A percentile compares a stretch with the other conserved stretches of the same genome.
phyloP scores from a whole-genome alignment of 495 filamentous ascomycete species.

The Hypoxylon lenormandii region DNA sequence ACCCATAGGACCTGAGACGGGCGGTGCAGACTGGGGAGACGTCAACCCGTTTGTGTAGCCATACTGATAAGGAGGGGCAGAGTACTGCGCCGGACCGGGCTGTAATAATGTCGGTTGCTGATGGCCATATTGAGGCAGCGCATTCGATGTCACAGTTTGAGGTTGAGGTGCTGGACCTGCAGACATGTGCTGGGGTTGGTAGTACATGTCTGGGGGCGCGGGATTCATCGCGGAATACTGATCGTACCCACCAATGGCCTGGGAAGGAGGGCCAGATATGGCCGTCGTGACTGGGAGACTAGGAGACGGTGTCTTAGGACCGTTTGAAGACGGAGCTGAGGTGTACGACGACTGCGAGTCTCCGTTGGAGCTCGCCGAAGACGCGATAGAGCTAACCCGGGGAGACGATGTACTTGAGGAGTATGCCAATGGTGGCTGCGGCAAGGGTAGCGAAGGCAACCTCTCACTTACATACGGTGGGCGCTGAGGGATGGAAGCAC shows the following conservation, averaged over 20 bases:
- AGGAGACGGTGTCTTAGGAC: conserved; percentile 69
- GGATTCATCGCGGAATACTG: conserved; percentile 87
- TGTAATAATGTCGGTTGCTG: conserved; percentile 85
- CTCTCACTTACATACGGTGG: conserved; percentile 77
- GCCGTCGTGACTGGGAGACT: conserved; percentile 57
- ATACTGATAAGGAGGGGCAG: conserved; percentile 76
- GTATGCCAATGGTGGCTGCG: conserved; percentile 70
- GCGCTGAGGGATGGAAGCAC: conserved; percentile 75
- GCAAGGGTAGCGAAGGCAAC: conserved; percentile 79
- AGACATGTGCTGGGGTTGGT: conserved; percentile 79
- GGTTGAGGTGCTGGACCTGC: conserved; percentile 81
- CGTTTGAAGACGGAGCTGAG: conserved; percentile 67
- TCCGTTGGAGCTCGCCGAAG: conserved; percentile 64
- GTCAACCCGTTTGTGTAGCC: conserved; percentile 78
- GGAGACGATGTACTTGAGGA: conserved; percentile 75
- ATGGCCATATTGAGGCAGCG: conserved; percentile 77
- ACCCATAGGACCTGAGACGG: conserved; percentile 76
- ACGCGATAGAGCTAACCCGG: conserved; percentile 75
- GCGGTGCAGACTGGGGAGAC: conserved; percentile 76
- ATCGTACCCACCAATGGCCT: conserved; percentile 63
- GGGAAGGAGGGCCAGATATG: conserved; percentile 55
- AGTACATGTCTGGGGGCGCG: conserved; percentile 82
- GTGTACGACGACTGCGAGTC: conserved; percentile 67
- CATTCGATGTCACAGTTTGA: conserved; percentile 81
- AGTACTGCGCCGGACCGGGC: conserved; percentile 77